Conservation (phyloP, 495 filamentous ascomycete species). For the Hypoxylon perforatum region DNA sequence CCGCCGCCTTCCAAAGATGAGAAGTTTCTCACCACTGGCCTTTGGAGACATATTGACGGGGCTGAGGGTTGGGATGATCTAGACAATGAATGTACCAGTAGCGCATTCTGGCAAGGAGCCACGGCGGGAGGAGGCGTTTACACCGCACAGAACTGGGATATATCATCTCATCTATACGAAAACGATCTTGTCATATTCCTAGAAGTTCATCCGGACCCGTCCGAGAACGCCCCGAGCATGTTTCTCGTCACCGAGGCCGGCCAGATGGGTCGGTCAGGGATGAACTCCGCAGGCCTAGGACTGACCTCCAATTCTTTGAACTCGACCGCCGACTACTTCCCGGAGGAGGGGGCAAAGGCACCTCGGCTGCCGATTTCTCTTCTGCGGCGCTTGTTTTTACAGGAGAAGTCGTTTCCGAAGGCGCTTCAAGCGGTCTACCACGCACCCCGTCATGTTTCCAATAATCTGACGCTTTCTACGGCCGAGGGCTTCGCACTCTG, state of each 20-base stretch:
- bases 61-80: conserved; percentile 14
- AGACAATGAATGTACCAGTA: conserved; percentile 34
- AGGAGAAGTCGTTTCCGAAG: conserved; percentile 24
- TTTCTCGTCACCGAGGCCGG: conserved; percentile 47
- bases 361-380: conserved; percentile 38
- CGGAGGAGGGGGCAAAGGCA: conserved; percentile 17
- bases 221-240: conserved; percentile 43
- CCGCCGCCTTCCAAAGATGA: not conserved
- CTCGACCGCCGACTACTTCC: conserved; percentile 38
- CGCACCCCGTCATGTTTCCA: conserved; percentile 44
- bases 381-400: conserved; percentile 38
- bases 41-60: conserved; percentile 1
- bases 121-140: conserved; percentile 31
- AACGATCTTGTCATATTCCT: conserved; percentile 42
- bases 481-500: conserved; percentile 40
- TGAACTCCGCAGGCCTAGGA: conserved; percentile 43
- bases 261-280: conserved; percentile 44
- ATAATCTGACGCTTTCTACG: conserved; percentile 40
- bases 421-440: conserved; percentile 22
- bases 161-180: conserved; percentile 36
- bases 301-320: conserved; percentile 45
- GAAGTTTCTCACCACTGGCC: conserved; percentile 10
- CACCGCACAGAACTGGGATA: conserved; percentile 49
- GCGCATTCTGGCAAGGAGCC: conserved; percentile 16
- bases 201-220: conserved; percentile 43